phyloP scores from a whole-genome alignment of 2,329 filamentous ascomycete genomes.

The Aspergillus ibericus region DNA sequence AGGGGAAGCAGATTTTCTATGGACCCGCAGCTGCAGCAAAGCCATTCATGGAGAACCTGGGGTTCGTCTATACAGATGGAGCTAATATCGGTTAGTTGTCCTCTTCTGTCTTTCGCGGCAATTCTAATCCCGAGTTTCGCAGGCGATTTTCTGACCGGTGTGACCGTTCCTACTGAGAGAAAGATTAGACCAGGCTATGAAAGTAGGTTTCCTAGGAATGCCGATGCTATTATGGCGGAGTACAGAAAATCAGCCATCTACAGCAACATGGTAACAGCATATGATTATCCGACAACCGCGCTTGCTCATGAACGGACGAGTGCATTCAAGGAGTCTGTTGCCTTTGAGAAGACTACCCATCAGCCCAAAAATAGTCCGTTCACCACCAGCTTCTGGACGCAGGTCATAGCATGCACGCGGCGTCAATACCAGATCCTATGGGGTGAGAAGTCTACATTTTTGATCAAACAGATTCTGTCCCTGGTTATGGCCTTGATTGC shows the following conservation, averaged over 20 bases:
- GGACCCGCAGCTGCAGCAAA: conserved; percentile 58
- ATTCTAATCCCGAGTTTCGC: background rate
- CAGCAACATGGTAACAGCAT: conserved; percentile 55
- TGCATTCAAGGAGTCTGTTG: conserved; percentile 55
- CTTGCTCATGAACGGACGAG: conserved; percentile 51
- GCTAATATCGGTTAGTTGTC: conserved; percentile 54
- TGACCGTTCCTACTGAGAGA: conserved; percentile 57
- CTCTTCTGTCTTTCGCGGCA: background rate
- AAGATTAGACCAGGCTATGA: conserved; percentile 44
- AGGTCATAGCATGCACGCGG: conserved; percentile 57
- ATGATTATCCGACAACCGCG: conserved; percentile 54
- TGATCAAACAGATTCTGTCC: conserved; percentile 61
- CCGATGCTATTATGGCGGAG: conserved; percentile 43
- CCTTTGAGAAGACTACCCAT: conserved; percentile 55
- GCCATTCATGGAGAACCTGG: conserved; percentile 64
- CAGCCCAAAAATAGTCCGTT: conserved; percentile 56
- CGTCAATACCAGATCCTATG: conserved; percentile 65
- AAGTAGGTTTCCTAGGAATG: conserved; percentile 43
- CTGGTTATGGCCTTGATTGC: conserved; percentile 61
- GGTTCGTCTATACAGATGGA: conserved; percentile 61
- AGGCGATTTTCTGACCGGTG: conserved; percentile 62
- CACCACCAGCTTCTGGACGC: conserved; percentile 54
- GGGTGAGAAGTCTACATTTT: conserved; percentile 63
- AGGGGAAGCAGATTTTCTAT: conserved; percentile 65
- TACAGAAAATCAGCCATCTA: conserved; percentile 56